These are phyloP conservation scores for Fraxinus platypoda DNA, from an alignment of 305 asterid species.

Conservation along the genomic window DNA sequence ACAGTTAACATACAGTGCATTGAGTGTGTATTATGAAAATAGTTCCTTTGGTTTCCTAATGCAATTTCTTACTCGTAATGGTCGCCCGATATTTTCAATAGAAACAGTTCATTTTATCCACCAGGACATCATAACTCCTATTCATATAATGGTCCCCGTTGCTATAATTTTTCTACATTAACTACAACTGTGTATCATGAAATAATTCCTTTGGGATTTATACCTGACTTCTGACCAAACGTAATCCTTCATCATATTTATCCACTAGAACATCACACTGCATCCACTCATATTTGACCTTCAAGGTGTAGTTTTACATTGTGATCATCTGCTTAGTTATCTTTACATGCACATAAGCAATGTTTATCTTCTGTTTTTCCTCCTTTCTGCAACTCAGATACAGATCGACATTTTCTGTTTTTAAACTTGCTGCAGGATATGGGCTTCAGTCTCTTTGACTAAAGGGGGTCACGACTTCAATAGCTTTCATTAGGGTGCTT, in stretches of 20 bases:
- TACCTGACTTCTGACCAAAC: neutral
- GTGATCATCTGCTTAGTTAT: too few species aligned
- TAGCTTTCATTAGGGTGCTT: neutral
- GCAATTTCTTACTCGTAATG: neutral
- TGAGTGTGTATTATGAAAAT: neutral
- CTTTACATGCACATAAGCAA: too few species aligned
- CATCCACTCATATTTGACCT: neutral
- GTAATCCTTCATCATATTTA: neutral
- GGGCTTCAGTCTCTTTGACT: constrained; percentile 54
- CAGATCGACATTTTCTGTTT: neutral
- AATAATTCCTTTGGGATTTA: neutral
- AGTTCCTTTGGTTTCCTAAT: neutral
- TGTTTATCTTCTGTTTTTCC: too few species aligned
- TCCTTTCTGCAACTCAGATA: neutral
- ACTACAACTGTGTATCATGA: neutral
- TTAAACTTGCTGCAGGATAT: constrained; percentile 33
- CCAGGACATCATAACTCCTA: neutral
- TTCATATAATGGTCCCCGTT: neutral
- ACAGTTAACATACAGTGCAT: neutral
- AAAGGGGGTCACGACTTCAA: neutral
- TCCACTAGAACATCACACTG: neutral
- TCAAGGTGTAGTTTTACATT: neutral
- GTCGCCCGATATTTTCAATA: neutral
- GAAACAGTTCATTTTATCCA: neutral
- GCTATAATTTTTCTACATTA: neutral